Conservation (phyloP, 805 yeast species). For the Hanseniaspora thailandica region DNA sequence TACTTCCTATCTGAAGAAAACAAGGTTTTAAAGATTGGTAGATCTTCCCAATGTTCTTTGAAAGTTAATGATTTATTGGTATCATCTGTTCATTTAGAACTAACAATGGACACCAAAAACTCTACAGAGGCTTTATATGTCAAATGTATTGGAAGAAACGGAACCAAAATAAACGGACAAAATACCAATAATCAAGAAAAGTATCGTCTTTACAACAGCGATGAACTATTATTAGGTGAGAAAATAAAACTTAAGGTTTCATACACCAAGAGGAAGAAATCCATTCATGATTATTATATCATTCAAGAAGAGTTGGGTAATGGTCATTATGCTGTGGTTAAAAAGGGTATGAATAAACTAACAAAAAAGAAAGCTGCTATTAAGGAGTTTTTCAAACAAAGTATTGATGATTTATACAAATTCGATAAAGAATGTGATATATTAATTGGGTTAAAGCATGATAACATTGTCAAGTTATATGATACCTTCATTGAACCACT, state of each 20-base stretch:
- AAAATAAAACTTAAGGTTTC: conserved; percentile 18
- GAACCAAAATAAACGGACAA: conserved; percentile 5
- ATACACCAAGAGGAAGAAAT: conserved; percentile 19
- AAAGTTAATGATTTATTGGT: conserved; percentile 1
- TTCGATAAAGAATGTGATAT: conserved; percentile 47
- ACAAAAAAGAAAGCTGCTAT: conserved; percentile 59
- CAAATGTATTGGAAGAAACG: conserved; percentile 12
- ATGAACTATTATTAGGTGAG: conserved; percentile 13
- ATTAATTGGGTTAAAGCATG: conserved; percentile 52
- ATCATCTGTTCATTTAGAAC: conserved; percentile 21
- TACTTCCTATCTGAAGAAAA: conserved; percentile 15
- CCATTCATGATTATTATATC: conserved; percentile 44
- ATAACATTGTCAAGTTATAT: conserved; percentile 55
- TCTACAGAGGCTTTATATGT: conserved; percentile 1
- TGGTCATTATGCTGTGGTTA: conserved; percentile 76
- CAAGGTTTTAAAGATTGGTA: conserved; percentile 2
- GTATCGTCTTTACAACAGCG: conserved; percentile 11
- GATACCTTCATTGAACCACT: conserved; percentile 48
- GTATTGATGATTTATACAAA: conserved; percentile 32
- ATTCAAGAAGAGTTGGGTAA: conserved; percentile 52
- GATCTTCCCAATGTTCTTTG: conserved; percentile 13
- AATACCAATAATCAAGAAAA: not conserved
- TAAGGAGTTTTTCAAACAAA: conserved; percentile 56
- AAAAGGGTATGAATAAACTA: conserved; percentile 47
- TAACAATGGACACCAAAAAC: conserved; percentile 19